Evolutionary conservation across 106 monocot species (phyloP), one percentile per base, ranked within the genome.

Genomic region (Acorus gramineus): DNA sequence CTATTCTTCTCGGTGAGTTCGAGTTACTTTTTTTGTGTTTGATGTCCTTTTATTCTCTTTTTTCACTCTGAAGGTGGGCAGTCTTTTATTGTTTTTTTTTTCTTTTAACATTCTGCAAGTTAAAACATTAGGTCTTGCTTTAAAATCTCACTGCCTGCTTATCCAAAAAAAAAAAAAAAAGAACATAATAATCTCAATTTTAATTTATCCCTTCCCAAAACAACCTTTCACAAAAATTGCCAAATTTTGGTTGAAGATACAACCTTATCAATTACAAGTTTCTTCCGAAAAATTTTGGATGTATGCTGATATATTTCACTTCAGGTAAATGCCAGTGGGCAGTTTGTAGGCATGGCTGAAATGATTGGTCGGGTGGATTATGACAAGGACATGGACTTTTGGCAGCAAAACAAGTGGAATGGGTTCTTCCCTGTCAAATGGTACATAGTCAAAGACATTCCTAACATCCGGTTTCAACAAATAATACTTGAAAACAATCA

Each of bases 361-460:
- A 94, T 94, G 94, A 62, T 74, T 59, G 94, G 94, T 3, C 84
- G 77, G 7, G 86, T 90, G 63, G 94, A 94, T 68, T 86, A 86
- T 62, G 80, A 80, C 62, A 89, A 90, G 66, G 72, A 50, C 46
- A 84, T 94, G 89, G 79, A 82, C 55, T 94, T 89, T 73, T 94
- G 94, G 89, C 80, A 80, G 46, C 69, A 84, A 61, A 82, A 78
- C 11, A 72, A 65, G 62, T 89, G 94, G 89, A 75, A 66, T 73
- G 94, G 94, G 5, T 94, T 89, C 69, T 94, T 94, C 67, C 94
- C 89, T 4, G 62, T 94, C 13, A 86, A 61, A 55, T 94, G 94
- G 94, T 86, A 89, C 63, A 89, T 94, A 9, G 69, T 94, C 49
- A 94, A 94, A 74, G 94, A 94, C 50, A 84, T 94, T 46, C 86